These are phyloP conservation scores for Tagetes patula DNA, from an alignment of 129 eudicot species.

Conservation along the genomic window DNA sequence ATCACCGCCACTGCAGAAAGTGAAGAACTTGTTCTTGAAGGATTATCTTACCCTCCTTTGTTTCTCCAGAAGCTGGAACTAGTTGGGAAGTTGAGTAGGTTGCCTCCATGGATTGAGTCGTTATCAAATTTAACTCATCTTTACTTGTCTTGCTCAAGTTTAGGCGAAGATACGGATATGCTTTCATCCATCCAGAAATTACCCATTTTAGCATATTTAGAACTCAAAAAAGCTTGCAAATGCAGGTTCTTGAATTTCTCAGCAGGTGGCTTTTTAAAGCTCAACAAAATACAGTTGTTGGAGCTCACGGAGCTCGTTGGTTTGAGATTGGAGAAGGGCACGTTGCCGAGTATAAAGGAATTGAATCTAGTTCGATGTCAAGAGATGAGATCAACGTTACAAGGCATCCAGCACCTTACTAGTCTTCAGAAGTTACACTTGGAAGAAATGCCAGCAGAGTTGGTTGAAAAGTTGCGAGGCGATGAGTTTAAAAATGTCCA, in stretches of 20 bases:
- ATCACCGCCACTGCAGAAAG: slow-evolving; percentile 29
- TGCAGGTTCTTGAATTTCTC: slow-evolving; percentile 39
- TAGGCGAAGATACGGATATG: slow-evolving; percentile 34
- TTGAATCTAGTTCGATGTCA: slow-evolving; percentile 43
- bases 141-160: slow-evolving; percentile 39
- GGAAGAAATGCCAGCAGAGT: slow-evolving; percentile 49
- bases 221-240: slow-evolving; percentile 42
- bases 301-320: slow-evolving; percentile 37
- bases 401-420: slow-evolving; percentile 52
- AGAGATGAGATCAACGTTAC: slow-evolving; percentile 38
- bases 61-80: slow-evolving; percentile 52
- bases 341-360: slow-evolving; percentile 44
- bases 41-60: slow-evolving; percentile 40
- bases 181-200: slow-evolving; percentile 35
- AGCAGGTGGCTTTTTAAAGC: slow-evolving; percentile 45
- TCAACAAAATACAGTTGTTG: slow-evolving; percentile 39
- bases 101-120: slow-evolving; percentile 53
- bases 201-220: slow-evolving; percentile 46
- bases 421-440: slow-evolving; percentile 47
- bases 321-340: slow-evolving; percentile 44
- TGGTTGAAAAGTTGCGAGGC: slow-evolving; percentile 35
- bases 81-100: slow-evolving; percentile 41
- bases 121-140: slow-evolving; percentile 48
- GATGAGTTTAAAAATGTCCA: slow-evolving; percentile 36
- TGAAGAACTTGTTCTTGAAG: slow-evolving; percentile 45